phyloP scores from a whole-genome alignment of 768 basidiomycete genomes.

The Amanita fuliginea region DNA sequence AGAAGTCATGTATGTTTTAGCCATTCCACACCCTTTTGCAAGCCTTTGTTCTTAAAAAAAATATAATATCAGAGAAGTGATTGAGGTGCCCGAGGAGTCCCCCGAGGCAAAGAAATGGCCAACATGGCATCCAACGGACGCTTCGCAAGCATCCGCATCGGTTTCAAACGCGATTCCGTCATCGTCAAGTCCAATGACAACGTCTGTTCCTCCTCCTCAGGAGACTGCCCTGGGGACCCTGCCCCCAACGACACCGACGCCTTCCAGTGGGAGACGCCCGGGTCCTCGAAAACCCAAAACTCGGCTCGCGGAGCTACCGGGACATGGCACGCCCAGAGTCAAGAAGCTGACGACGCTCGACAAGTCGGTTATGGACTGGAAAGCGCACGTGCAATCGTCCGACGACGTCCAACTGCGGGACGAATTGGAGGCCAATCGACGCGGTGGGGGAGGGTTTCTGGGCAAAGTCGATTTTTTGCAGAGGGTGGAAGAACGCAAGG shows the following conservation, averaged over 20 bases:
- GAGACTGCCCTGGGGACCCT: constrained; percentile 5
- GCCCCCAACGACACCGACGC: constrained; percentile 7
- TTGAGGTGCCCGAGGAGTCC: constrained; percentile 64
- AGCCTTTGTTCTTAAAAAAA: background rate
- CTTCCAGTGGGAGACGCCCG: constrained; percentile 30
- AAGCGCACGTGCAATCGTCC: constrained; percentile 42
- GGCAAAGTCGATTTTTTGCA: constrained; percentile 80
- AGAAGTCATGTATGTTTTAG: constrained; percentile 52
- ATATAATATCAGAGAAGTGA: constrained; percentile 48
- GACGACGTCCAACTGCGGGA: constrained; percentile 37
- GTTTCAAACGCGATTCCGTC: background rate
- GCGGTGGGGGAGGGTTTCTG: constrained; percentile 71
- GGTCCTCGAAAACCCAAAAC: constrained; percentile 62
- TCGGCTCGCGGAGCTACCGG: constrained; percentile 42
- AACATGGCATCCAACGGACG: constrained; percentile 24
- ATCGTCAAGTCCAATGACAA: background rate
- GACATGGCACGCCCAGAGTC: constrained; percentile 30
- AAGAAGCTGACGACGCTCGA: constrained; percentile 79
- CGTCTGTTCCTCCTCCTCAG: too few relatives aligned
- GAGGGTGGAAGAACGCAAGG: constrained; percentile 63
- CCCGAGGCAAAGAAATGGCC: constrained; percentile 74
- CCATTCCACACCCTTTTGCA: background rate
- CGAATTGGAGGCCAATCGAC: constrained; percentile 64
- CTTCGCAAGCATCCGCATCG: background rate
- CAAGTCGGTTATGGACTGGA: constrained; percentile 85